Conservation (phyloP, 306 rosid genomes). For the Lithocarpus polystachyus region DNA sequence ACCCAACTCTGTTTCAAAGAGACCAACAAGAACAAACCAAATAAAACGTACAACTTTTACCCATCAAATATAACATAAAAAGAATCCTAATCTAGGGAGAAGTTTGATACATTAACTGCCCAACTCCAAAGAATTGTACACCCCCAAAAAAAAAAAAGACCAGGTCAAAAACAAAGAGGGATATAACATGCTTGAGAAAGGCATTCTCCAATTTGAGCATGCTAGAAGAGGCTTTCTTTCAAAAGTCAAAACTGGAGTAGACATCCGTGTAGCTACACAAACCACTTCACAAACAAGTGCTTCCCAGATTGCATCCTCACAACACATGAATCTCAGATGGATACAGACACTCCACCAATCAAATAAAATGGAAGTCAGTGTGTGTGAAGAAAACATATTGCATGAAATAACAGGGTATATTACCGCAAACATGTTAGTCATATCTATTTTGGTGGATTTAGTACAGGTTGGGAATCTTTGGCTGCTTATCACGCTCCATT, state of each 20-base stretch:
- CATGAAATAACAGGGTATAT: neutral
- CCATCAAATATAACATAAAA: constrained; percentile 32
- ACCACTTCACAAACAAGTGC: constrained; percentile 7
- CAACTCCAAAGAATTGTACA: constrained; percentile 9
- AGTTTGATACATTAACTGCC: constrained; percentile 14
- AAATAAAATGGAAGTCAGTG: constrained; percentile 9
- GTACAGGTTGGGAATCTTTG: constrained; percentile 32
- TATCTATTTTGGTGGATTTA: constrained; percentile 14
- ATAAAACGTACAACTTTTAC: constrained; percentile 34
- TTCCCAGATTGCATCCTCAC: neutral
- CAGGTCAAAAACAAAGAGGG: constrained; percentile 11
- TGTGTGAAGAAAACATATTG: constrained; percentile 22
- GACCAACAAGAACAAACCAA: constrained; percentile 26
- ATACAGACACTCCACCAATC: neutral
- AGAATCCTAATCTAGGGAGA: constrained; percentile 29
- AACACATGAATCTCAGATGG: too few relatives aligned
- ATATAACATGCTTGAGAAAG: constrained; percentile 8
- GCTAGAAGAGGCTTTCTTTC: neutral
- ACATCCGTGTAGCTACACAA: constrained; percentile 9
- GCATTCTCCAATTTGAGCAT: neutral
- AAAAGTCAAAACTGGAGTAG: neutral
- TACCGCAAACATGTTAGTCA: constrained; percentile 6
- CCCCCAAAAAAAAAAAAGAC: neutral
- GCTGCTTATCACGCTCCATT: constrained; percentile 57
- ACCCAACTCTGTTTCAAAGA: constrained; percentile 10